Evolutionary conservation across 306 rosid genomes (phyloP).

Genomic region (Dryas alaskensis): DNA sequence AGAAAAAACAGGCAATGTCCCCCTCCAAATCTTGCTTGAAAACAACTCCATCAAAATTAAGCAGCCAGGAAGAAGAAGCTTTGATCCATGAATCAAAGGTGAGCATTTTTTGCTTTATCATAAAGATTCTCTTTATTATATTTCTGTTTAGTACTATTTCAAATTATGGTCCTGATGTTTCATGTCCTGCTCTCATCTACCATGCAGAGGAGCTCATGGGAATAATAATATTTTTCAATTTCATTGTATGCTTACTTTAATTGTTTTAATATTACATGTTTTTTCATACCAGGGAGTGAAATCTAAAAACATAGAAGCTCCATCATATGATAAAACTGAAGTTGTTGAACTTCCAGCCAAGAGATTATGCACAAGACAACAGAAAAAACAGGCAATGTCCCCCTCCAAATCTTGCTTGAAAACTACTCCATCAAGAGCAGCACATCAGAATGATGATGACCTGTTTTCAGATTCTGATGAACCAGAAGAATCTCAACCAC

Average conservation of each 20-base stretch:
- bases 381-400: slow-evolving; percentile 1
- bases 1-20: slow-evolving; percentile 1
- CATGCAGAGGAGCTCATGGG: not conserved
- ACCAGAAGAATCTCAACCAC: not conserved
- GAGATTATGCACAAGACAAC: slow-evolving; percentile 12
- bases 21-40: not conserved
- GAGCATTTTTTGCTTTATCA: not conserved
- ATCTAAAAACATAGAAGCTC: not conserved
- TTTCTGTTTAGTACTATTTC: not conserved
- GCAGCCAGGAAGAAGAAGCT: not conserved
- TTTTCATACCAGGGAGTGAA: not conserved
- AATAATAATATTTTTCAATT: not conserved
- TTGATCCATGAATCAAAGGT: not conserved
- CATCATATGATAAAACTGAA: not conserved
- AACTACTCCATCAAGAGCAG: not conserved
- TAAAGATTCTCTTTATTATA: not conserved
- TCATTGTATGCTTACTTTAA: not conserved
- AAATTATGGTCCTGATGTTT: not conserved
- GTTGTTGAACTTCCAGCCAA: slow-evolving; percentile 4
- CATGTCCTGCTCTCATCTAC: slow-evolving; percentile 9
- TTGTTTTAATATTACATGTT: not conserved
- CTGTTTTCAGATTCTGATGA: slow-evolving; percentile 2
- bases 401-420: not conserved
- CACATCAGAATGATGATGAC: not conserved
- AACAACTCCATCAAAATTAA: not conserved